Evolutionary conservation across 1,284 basidiomycete species (phyloP).

Genomic region (Coniophora puteana): DNA sequence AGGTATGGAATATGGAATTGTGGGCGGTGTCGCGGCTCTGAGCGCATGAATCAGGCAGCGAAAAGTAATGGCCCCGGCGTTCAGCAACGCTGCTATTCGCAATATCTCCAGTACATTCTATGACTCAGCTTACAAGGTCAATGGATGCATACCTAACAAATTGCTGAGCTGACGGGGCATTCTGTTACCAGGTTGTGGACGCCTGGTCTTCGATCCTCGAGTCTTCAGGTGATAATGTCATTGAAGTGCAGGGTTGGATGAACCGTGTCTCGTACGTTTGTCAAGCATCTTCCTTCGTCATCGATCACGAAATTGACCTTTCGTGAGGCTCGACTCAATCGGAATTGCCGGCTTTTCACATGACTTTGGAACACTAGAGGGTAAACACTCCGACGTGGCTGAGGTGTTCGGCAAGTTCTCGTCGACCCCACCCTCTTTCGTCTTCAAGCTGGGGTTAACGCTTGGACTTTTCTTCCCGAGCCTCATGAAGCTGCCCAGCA

Average conservation of each 20-base stretch:
- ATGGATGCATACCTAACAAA: neutral
- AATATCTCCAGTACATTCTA: conserved; percentile 34
- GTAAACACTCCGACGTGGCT: conserved; percentile 38
- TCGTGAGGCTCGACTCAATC: conserved; percentile 55
- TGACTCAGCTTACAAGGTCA: conserved; percentile 13
- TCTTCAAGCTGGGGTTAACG: conserved; percentile 34
- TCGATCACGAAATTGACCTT: neutral
- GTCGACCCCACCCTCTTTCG: too few species aligned
- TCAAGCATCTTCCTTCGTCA: neutral
- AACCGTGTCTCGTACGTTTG: too few species aligned
- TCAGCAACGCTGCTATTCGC: conserved; percentile 40
- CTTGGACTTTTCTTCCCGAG: conserved; percentile 41
- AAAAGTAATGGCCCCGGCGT: conserved; percentile 38
- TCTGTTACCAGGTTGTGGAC: conserved; percentile 35
- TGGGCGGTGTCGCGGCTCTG: conserved; percentile 31
- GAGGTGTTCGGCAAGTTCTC: conserved; percentile 45
- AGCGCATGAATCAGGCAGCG: conserved; percentile 36
- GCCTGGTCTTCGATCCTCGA: conserved; percentile 45
- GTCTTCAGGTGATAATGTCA: conserved; percentile 26
- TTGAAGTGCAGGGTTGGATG: conserved; percentile 54
- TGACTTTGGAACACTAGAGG: conserved; percentile 53
- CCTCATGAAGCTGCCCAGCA: conserved; percentile 41
- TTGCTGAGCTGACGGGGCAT: neutral
- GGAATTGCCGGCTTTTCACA: conserved; percentile 60
- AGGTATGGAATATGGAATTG: neutral